Evolutionary conservation across 129 eudicot species (phyloP).

Genomic region (Smallanthus sonchifolius): DNA sequence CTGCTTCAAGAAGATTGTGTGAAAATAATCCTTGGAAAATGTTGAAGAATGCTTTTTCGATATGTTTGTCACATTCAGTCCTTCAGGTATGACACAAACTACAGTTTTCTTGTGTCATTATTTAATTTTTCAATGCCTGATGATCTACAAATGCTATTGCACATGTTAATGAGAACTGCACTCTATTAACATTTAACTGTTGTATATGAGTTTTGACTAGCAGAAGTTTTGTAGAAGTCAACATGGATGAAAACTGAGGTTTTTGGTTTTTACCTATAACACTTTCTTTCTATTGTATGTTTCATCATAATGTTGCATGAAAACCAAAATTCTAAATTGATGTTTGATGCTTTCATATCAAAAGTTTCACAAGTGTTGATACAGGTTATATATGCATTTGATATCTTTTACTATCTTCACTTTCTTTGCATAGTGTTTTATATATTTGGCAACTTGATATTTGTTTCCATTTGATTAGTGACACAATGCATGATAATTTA

Average conservation of each 20-base stretch:
- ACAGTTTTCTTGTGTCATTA: not conserved
- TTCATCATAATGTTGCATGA: not conserved
- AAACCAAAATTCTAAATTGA: not conserved
- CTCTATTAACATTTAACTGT: not conserved
- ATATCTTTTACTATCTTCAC: not conserved
- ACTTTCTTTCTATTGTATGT: not conserved
- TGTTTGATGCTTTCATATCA: not conserved
- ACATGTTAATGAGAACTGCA: not conserved
- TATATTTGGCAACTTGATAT: not conserved
- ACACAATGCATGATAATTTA: not conserved
- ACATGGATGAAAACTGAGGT: not conserved
- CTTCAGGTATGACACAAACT: conserved; percentile 60
- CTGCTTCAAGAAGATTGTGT: conserved; percentile 75
- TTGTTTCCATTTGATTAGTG: not conserved
- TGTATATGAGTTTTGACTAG: not conserved
- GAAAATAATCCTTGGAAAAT: conserved; percentile 80
- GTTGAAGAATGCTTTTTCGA: conserved; percentile 69
- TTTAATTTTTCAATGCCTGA: not conserved
- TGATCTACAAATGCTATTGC: not conserved
- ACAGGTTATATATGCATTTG: not conserved
- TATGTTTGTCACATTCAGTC: conserved; percentile 60
- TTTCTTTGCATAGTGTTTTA: not conserved
- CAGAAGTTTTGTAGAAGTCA: too few species aligned
- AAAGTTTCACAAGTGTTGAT: not conserved
- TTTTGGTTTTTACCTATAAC: not conserved